phyloP scores from a whole-genome alignment of 163 green algal species.

The Chlamydomonas reinhardtii region DNA sequence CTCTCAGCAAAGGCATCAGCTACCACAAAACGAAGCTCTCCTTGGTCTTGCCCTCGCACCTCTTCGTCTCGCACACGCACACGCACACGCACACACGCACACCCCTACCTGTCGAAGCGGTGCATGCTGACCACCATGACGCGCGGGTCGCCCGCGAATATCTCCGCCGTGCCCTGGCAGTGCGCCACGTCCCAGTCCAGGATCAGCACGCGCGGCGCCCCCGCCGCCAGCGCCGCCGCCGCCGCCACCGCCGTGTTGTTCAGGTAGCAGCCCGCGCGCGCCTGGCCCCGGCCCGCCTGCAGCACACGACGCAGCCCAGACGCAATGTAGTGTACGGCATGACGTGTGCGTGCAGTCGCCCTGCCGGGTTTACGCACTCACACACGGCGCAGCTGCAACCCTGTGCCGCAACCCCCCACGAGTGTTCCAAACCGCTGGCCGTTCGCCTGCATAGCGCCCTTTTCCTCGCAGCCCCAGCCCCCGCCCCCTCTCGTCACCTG shows the following conservation, averaged over 20 bases:
- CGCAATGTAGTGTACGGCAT: not conserved
- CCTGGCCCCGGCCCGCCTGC: not conserved
- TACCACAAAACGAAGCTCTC: too few relatives aligned
- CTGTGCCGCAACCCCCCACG: too few relatives aligned
- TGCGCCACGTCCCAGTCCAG: slow-evolving; percentile 85
- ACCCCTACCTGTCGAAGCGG: slow-evolving; percentile 58
- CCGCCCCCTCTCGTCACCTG: too few relatives aligned
- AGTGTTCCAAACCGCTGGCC: not conserved
- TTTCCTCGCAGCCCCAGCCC: not conserved
- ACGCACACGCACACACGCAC: not conserved
- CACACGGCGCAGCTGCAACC: not conserved
- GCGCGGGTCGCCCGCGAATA: slow-evolving; percentile 82
- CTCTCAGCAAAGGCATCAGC: too few relatives aligned
- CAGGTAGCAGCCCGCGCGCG: slow-evolving; percentile 89
- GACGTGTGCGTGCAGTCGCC: too few relatives aligned
- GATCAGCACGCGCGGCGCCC: slow-evolving; percentile 83
- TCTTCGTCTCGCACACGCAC: too few relatives aligned
- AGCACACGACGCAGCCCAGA: too few relatives aligned
- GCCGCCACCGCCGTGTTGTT: slow-evolving; percentile 93
- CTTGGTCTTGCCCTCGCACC: too few relatives aligned
- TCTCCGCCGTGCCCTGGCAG: slow-evolving; percentile 47
- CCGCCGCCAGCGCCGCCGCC: slow-evolving; percentile 67
- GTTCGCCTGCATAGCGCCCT: too few relatives aligned
- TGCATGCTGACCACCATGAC: slow-evolving; percentile 92
- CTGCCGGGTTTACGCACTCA: too few relatives aligned